phyloP scores from a whole-genome alignment of 139 green algal species.

The Micromonas commoda region DNA sequence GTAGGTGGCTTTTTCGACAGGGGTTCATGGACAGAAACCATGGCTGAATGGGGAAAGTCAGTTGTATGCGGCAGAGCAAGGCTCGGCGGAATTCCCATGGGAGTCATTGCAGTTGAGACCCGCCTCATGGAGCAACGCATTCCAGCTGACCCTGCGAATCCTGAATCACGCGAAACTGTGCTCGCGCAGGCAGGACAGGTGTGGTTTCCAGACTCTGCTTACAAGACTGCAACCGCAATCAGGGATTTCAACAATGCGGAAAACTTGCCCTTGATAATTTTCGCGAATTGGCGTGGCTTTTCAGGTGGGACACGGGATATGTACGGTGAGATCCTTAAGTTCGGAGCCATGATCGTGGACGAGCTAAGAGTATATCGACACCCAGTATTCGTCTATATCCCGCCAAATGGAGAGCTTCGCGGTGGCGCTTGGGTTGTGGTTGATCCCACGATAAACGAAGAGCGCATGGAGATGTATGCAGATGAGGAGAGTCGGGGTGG shows the following conservation, averaged over 20 bases:
- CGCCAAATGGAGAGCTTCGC: conserved; percentile 81
- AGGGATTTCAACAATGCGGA: conserved; percentile 88
- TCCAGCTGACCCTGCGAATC: conserved; percentile 86
- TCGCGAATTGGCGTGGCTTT: conserved; percentile 99
- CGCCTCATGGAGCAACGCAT: conserved; percentile 66
- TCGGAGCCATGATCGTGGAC: conserved; percentile 93
- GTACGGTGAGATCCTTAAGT: conserved; percentile 95
- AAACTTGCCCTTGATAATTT: conserved; percentile 90
- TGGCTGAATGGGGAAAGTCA: conserved; percentile 82
- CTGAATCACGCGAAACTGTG: conserved; percentile 37
- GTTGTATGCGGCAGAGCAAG: conserved; percentile 87
- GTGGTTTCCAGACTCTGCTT: conserved; percentile 94
- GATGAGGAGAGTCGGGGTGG: conserved; percentile 59
- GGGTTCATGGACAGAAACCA: conserved; percentile 75
- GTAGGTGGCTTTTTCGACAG: conserved; percentile 76
- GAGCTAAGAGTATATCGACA: conserved; percentile 77
- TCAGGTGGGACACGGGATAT: conserved; percentile 92
- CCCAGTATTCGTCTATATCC: conserved; percentile 95
- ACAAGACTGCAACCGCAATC: conserved; percentile 96
- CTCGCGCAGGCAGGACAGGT: conserved; percentile 56
- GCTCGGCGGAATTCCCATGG: conserved; percentile 82
- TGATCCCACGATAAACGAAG: conserved; percentile 85
- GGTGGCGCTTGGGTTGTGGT: conserved; percentile 98
- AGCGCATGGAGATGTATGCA: conserved; percentile 55
- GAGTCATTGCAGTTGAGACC: conserved; percentile 91